These are phyloP conservation scores for Arthrobotrys musiformis DNA, from an alignment of 2,329 filamentous ascomycete species.

Conservation along the genomic window DNA sequence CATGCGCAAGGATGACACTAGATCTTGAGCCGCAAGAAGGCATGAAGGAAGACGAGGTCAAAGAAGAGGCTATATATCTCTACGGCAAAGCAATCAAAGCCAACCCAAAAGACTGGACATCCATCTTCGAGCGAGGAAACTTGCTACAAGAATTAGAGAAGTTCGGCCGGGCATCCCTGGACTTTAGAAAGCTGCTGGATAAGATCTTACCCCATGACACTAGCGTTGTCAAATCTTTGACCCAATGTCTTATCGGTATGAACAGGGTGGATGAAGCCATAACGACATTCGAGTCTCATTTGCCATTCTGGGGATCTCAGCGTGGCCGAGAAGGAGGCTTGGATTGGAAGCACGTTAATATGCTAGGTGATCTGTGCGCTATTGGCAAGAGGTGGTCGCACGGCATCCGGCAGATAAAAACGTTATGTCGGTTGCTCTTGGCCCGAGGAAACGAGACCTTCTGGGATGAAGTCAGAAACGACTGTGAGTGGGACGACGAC, in stretches of 20 bases:
- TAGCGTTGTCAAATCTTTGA: conserved; percentile 61
- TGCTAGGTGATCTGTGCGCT: conserved; percentile 83
- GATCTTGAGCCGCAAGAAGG: conserved; percentile 65
- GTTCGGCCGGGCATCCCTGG: conserved; percentile 64
- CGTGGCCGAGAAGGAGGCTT: conserved; percentile 62
- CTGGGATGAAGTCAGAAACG: conserved; percentile 81
- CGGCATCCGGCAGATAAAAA: conserved; percentile 76
- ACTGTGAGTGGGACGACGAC: conserved; percentile 86
- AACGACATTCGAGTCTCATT: conserved; percentile 60
- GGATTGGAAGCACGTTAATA: conserved; percentile 84
- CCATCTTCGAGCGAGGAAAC: conserved; percentile 71
- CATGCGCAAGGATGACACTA: conserved; percentile 69
- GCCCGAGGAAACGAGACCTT: conserved; percentile 77
- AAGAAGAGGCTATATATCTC: conserved; percentile 70
- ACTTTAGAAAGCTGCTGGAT: conserved; percentile 70
- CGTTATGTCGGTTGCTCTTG: conserved; percentile 81
- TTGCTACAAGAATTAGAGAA: conserved; percentile 70
- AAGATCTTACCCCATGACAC: conserved; percentile 68
- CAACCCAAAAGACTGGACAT: conserved; percentile 70
- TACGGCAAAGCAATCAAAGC: conserved; percentile 71
- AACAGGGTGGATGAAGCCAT: conserved; percentile 61
- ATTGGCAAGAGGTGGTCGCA: conserved; percentile 72
- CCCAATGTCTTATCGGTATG: conserved; percentile 61
- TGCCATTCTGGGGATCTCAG: conserved; percentile 62
- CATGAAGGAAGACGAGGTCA: conserved; percentile 64